phyloP scores from a whole-genome alignment of 1,139 yeast genomes.

The Yamadazyma diospyri region DNA sequence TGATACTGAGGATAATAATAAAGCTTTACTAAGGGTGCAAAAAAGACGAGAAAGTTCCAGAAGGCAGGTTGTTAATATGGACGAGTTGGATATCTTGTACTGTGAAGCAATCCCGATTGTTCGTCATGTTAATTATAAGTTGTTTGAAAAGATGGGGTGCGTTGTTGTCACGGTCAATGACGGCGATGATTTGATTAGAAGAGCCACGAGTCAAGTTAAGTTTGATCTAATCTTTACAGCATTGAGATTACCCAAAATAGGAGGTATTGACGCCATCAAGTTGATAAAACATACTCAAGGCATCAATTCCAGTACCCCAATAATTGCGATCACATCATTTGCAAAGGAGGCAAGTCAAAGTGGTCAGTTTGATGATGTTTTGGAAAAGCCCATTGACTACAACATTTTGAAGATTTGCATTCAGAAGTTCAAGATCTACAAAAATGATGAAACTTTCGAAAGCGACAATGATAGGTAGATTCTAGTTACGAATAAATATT shows the following conservation, averaged over 20 bases:
- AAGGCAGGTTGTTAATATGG: constrained; percentile 22
- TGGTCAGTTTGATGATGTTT: constrained; percentile 63
- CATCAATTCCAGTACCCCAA: constrained; percentile 70
- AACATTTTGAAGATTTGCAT: constrained; percentile 23
- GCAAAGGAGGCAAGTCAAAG: constrained; percentile 60
- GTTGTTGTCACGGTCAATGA: constrained; percentile 74
- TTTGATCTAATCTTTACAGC: constrained; percentile 85
- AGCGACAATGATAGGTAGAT: constrained; percentile 18
- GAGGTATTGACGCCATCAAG: constrained; percentile 73
- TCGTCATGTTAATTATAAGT: constrained; percentile 61
- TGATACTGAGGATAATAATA: constrained; percentile 61
- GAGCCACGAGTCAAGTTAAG: constrained; percentile 79
- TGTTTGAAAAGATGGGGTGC: constrained; percentile 72
- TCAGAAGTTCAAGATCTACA: constrained; percentile 16
- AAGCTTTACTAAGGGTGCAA: constrained; percentile 54
- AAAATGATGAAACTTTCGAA: constrained; percentile 27
- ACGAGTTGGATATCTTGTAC: constrained; percentile 61
- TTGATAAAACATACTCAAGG: constrained; percentile 75
- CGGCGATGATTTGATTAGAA: constrained; percentile 78
- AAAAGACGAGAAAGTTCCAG: constrained; percentile 53
- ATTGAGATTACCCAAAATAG: constrained; percentile 61
- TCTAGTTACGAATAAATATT: constrained; percentile 1
- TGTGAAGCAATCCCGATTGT: constrained; percentile 89
- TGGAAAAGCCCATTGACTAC: constrained; percentile 70
- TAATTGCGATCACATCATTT: constrained; percentile 73